Evolutionary conservation across 768 basidiomycete species (phyloP), one percentile per base, ranked within the genome.

Genomic region (Suillus subluteus): DNA sequence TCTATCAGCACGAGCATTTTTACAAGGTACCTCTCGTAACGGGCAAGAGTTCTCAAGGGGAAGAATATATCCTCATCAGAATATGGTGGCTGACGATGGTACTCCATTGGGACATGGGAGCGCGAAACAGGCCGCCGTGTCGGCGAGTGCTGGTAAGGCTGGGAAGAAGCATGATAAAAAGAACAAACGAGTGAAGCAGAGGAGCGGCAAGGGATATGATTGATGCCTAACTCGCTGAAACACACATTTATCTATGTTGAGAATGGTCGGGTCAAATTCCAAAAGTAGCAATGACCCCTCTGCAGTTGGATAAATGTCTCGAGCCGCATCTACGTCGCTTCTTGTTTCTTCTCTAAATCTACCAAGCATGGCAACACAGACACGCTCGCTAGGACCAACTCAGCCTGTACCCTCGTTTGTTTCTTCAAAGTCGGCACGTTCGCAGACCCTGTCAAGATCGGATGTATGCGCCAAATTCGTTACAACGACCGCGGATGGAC

Each of bases 141-240:
- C 86, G 46, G 80, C 79, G 63, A 82, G 70, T 56, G 70, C 67
- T 68, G 73, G 80, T 63, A 71, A 75, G 67, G 76, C 70, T 1
- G 87, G 85, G 18, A 97, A 96, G 82, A 95, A 94, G 75, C 89
- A 88, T 70, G 92, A 95, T 81, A 98, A 95, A 79, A 91, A 90
- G 74, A 79, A 84, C 79, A 90, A 91, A 74, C 80, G 89, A 58
- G 86, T 86, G 58, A 99, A 99, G 80, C 92, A 96, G 78, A 83
- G 97, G 68, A 95, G 94, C 73, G 97, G 97, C 16, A 91, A 87
- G 73, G 97, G 97, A 30, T 99, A 98, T 72, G 97, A 98, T 76
- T 86, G 73, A 76, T 40, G 26, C 3, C 9, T 30, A 30, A 43
- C 18, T 11, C 26, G 18, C n/a, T 41, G 26, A 9, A 21, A 61